Evolutionary conservation across 2,329 filamentous ascomycete species (phyloP), one percentile per base, ranked within the genome.

Genomic region (Arthroderma sp.): DNA sequence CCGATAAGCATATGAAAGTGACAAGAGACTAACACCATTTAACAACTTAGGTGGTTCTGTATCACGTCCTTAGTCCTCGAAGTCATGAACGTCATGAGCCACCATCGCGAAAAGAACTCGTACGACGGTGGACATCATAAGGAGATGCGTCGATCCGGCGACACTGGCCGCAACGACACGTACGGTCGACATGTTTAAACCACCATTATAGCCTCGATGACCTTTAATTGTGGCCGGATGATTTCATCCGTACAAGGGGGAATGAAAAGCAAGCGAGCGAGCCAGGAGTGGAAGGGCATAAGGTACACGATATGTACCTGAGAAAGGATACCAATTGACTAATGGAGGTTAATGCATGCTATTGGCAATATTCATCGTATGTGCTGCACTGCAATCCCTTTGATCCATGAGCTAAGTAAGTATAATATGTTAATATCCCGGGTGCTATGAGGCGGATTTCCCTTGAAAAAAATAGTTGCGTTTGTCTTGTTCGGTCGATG

Each of bases 131-230:
- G 47, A 5, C 47, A 51, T 33, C 47, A 51, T 7, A 51, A 51
- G 47, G 47, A 51, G 8, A n/a, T 51, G 6, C 47, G 47, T 51
- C 47, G 47, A 33, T 51, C 47, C 7, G 47, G 47, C 4, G 47
- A 51, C 15, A 47, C 41, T 15, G 47, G 13, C 47, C 47, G 47
- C 25, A 51, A 51, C 17, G 47, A 51, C 28, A 51, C 47, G 13
- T 51, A 51, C 15, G 47, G 47, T n/a, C 47, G 47, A 17, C 47
- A 51, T 51, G 15, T 51, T n/a, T 51, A 51, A 51, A 28, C 21
- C 2, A 2, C 25, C 21, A 25, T 51, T n/a, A n/a, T n/a, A n/a
- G n/a, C n/a, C n/a, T n/a, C n/a, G n/a, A n/a, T n/a, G n/a, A n/a
- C n/a, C n/a, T n/a, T n/a, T n/a, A n/a, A n/a, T n/a, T n/a, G n/a